Percentiles rank a stretch among this genome's conserved stretches.
Conservation (phyloP, 2,329 filamentous ascomycete species). For the Colletotrichum navitas region DNA sequence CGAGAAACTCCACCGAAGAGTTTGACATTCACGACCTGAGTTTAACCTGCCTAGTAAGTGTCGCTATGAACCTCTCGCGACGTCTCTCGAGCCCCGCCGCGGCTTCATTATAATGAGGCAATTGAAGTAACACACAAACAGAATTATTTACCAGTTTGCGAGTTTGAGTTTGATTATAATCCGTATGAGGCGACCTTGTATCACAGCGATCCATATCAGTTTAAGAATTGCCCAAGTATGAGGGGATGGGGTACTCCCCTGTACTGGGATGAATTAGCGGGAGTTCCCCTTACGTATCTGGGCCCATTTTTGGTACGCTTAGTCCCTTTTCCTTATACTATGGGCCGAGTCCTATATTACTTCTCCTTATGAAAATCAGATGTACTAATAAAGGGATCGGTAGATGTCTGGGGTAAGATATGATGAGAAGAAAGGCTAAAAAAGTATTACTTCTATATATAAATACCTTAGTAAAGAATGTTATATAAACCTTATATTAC, state of each 20-base stretch:
- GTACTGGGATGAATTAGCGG: not conserved
- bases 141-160: constrained; percentile 26
- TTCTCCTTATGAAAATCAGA: too few relatives aligned
- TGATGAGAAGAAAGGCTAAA: not conserved
- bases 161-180: constrained; percentile 29
- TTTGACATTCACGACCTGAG: not conserved
- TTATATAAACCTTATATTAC: too few relatives aligned
- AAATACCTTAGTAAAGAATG: too few relatives aligned
- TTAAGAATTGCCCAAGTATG: constrained; percentile 24
- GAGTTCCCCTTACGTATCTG: constrained; percentile 19
- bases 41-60: constrained; percentile 14
- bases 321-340: not conserved
- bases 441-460: not conserved
- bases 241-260: constrained; percentile 14
- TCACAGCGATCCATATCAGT: constrained; percentile 6
- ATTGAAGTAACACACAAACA: not conserved
- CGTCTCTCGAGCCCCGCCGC: too few relatives aligned
- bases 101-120: fast-evolving
- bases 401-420: constrained; percentile 9
- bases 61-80: not conserved
- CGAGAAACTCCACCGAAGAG: not conserved
- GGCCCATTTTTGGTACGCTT: constrained; percentile 25
- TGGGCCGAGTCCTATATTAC: fast-evolving
- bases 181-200: constrained; percentile 1
- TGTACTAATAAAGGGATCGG: not conserved